Evolutionary conservation across 2,329 filamentous ascomycete species (phyloP).

Genomic region (Eutypa lata): DNA sequence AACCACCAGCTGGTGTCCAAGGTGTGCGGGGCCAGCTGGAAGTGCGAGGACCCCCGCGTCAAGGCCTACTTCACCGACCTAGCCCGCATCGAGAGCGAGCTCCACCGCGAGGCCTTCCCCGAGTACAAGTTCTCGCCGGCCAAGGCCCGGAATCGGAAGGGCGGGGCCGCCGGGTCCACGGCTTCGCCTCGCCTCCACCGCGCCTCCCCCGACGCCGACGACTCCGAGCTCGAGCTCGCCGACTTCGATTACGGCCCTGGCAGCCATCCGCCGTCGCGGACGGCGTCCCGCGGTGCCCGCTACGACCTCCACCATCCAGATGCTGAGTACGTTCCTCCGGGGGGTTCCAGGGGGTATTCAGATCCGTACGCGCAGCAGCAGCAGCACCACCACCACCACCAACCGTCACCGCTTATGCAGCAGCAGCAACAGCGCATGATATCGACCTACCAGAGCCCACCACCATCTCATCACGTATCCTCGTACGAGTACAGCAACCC

Average conservation of each 20-base stretch:
- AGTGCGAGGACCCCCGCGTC: conserved; percentile 69
- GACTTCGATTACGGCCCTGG: conserved; percentile 41
- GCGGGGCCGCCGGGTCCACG: not conserved
- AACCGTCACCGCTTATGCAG: not conserved
- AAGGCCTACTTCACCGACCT: conserved; percentile 74
- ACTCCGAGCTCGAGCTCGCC: conserved; percentile 45
- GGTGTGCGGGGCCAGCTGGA: conserved; percentile 85
- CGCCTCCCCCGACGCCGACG: conserved; percentile 33
- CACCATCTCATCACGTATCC: conserved; percentile 19
- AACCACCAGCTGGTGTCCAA: conserved; percentile 93
- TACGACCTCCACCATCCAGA: conserved; percentile 27
- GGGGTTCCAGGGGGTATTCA: conserved; percentile 12
- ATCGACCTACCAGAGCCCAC: not conserved
- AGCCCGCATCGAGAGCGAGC: conserved; percentile 76
- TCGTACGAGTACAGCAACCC: conserved; percentile 33
- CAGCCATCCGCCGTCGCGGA: conserved; percentile 26
- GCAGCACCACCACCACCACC: conserved; percentile 7
- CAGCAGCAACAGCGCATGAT: conserved; percentile 1
- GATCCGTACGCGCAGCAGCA: too few species aligned
- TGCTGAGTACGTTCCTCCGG: conserved; percentile 24
- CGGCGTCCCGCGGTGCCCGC: conserved; percentile 27
- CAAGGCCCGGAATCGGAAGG: conserved; percentile 53
- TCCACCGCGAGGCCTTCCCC: conserved; percentile 82
- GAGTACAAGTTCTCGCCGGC: conserved; percentile 92
- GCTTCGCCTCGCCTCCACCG: conserved; percentile 23